These are phyloP conservation scores for Alternaria brassicicola DNA, from an alignment of 2,329 filamentous ascomycete species.

Conservation along the genomic window DNA sequence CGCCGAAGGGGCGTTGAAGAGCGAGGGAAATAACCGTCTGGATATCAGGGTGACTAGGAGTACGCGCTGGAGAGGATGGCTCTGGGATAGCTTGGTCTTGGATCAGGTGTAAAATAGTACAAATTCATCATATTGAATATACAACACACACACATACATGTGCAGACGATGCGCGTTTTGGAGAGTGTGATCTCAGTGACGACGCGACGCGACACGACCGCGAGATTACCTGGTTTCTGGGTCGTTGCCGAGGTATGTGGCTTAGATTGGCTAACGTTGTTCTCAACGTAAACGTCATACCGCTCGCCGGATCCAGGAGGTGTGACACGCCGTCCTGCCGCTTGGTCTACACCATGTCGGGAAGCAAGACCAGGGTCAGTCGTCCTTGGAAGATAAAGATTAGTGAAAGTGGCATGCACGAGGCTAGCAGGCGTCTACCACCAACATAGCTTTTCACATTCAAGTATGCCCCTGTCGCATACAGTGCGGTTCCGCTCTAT, in stretches of 20 bases:
- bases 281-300: neutral
- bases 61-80: slow-evolving; percentile 50
- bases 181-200: neutral
- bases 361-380: too few species aligned
- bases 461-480: too few species aligned
- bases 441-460: too few species aligned
- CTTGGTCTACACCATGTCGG: neutral
- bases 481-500: too few species aligned
- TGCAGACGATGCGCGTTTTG: neutral
- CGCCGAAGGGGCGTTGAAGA: slow-evolving; percentile 33
- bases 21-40: slow-evolving; percentile 43
- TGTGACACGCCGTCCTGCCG: neutral
- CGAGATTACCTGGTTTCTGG: neutral
- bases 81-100: slow-evolving; percentile 52
- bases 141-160: neutral
- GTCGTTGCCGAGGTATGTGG: neutral
- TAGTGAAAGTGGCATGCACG: too few species aligned
- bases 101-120: slow-evolving; percentile 36
- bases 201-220: neutral
- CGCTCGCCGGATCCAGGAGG: neutral
- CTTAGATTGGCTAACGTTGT: neutral
- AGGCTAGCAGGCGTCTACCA: too few species aligned
- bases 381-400: too few species aligned
- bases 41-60: slow-evolving; percentile 47
- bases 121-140: neutral